Conservation (phyloP, 2,329 filamentous ascomycete species). For the Chrysoporthe austroafricana region DNA sequence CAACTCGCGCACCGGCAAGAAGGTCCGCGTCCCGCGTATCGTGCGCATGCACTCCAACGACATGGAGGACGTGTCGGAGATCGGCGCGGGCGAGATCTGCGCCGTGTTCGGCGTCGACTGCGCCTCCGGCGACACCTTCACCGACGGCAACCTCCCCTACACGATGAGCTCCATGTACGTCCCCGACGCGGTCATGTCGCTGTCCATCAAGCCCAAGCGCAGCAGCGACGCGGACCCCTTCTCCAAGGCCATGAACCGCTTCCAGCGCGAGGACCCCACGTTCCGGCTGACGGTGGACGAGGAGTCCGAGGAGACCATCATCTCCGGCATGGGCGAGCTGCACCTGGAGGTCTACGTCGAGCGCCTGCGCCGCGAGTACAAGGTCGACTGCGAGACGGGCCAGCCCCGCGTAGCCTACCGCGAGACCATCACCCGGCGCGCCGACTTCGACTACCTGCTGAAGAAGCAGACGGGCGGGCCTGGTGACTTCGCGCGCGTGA, state of each 20-base stretch:
- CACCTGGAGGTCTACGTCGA: constrained; percentile 98
- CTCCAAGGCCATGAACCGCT: constrained; percentile 97
- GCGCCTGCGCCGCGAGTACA: constrained; percentile 95
- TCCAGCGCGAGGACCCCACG: constrained; percentile 97
- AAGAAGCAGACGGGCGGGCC: constrained; percentile 96
- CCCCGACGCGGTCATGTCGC: constrained; percentile 95
- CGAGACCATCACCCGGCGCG: constrained; percentile 81
- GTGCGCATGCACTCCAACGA: constrained; percentile 99
- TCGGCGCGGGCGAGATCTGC: constrained; percentile 96
- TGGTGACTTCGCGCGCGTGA: constrained; percentile 91
- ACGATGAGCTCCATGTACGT: constrained; percentile 99
- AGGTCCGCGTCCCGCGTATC: constrained; percentile 94
- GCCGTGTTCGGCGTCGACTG: constrained; percentile 98
- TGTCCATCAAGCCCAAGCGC: constrained; percentile 95
- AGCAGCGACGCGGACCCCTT: constrained; percentile 92
- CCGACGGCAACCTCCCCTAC: constrained; percentile 88
- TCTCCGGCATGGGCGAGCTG: constrained; percentile 96
- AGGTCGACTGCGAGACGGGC: constrained; percentile 92
- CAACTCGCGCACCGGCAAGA: constrained; percentile 94
- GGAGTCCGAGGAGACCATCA: constrained; percentile 95
- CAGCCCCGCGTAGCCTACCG: constrained; percentile 97
- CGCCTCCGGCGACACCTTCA: constrained; percentile 97
- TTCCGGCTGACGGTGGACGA: constrained; percentile 92
- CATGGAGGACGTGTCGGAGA: constrained; percentile 94
- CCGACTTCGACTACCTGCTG: constrained; percentile 89